A percentile compares a stretch with the other conserved stretches of the same genome.
These are phyloP conservation scores for Vitellaria paradoxa DNA, from an alignment of 179 eudicot genomes.

Conservation along the genomic window DNA sequence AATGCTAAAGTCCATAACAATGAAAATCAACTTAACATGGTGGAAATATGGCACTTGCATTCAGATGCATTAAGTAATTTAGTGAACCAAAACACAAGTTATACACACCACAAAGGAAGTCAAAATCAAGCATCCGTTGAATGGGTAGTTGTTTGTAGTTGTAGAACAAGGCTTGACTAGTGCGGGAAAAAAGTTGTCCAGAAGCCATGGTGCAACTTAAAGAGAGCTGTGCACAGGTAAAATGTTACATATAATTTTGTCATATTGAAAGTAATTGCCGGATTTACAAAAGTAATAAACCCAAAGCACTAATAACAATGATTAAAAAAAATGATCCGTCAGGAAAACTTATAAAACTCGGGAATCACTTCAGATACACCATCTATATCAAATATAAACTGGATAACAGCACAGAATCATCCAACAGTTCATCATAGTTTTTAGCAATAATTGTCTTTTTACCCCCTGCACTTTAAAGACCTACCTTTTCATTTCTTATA, in stretches of 20 bases:
- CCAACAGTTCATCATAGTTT: background rate
- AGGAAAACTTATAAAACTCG: background rate
- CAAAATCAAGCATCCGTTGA: slow-evolving; percentile 99
- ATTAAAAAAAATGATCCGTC: background rate
- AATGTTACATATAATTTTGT: background rate
- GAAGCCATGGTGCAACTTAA: slow-evolving; percentile 76
- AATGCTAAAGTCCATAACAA: background rate
- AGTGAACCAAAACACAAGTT: background rate
- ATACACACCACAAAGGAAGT: slow-evolving; percentile 90
- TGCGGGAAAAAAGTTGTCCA: slow-evolving; percentile 90
- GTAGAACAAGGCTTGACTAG: slow-evolving; percentile 95
- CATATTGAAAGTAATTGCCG: background rate
- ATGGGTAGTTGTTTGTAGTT: slow-evolving; percentile 98
- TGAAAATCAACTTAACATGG: background rate
- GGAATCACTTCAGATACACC: background rate
- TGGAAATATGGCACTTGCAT: background rate
- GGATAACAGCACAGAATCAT: background rate
- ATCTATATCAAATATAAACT: background rate
- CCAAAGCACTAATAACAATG: background rate
- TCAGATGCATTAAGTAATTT: background rate
- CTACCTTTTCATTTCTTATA: no score
- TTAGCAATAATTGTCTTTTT: no score
- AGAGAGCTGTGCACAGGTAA: slow-evolving; percentile 28
- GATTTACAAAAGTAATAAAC: background rate
- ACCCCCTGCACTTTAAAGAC: no score